phyloP scores from a whole-genome alignment of 768 basidiomycete genomes.

The Lactarius evosmus region DNA sequence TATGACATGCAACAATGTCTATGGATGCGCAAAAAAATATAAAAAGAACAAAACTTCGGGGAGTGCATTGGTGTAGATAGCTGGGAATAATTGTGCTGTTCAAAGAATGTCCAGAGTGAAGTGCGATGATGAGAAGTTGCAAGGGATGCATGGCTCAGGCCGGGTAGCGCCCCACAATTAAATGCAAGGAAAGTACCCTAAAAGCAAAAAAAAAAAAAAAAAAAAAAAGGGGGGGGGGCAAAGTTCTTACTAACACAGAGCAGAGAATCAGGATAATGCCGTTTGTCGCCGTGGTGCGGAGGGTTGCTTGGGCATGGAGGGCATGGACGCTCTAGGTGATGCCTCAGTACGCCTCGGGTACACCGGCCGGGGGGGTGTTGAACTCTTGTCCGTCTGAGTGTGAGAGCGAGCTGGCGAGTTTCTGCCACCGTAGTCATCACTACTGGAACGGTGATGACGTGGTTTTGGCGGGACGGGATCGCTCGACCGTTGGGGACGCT shows the following conservation, averaged over 20 bases:
- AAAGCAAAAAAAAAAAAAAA: conserved; percentile 12
- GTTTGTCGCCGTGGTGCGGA: conserved; percentile 14
- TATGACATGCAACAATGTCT: conserved; percentile 18
- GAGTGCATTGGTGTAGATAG: conserved; percentile 18
- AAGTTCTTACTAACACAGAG: conserved; percentile 20
- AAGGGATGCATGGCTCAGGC: conserved; percentile 18
- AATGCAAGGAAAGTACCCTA: conserved; percentile 18
- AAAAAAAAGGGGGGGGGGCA: conserved; percentile 1
- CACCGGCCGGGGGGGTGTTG: not conserved
- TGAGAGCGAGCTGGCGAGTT: conserved; percentile 7
- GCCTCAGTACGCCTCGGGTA: not conserved
- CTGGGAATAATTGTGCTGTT: conserved; percentile 19
- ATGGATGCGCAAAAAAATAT: conserved; percentile 14
- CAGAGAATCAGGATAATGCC: conserved; percentile 17
- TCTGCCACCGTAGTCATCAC: conserved; percentile 18
- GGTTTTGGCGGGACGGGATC: conserved; percentile 11
- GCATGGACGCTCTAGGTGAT: not conserved
- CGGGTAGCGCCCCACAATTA: conserved; percentile 12
- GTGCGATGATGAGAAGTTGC: conserved; percentile 22
- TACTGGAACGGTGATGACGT: conserved; percentile 24
- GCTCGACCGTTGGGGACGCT: conserved; percentile 14
- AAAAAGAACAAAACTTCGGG: conserved; percentile 11
- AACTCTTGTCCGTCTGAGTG: not conserved
- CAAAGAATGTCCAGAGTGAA: conserved; percentile 17
- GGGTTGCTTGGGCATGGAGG: conserved; percentile 1